phyloP scores from a whole-genome alignment of 2,329 filamentous ascomycete genomes.

The Diplodia intermedia region DNA sequence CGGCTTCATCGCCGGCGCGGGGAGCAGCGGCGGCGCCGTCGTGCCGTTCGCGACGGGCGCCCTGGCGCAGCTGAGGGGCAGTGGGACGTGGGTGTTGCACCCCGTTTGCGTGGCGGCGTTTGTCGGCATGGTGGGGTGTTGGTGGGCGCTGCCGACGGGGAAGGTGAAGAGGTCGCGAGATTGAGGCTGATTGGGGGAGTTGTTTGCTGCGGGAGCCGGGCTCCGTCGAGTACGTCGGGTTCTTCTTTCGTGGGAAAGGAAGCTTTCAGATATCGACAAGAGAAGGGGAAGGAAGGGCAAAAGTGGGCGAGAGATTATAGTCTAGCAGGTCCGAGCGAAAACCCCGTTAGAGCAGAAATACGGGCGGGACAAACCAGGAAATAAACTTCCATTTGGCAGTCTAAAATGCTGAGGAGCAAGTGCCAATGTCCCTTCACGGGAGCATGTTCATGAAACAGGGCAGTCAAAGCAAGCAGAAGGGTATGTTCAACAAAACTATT shows the following conservation, averaged over 20 bases:
- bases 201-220: too few relatives aligned
- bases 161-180: conserved; percentile 65
- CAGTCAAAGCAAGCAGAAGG: not conserved
- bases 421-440: not conserved
- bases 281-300: too few relatives aligned
- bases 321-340: too few relatives aligned
- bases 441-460: not conserved
- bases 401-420: too few relatives aligned
- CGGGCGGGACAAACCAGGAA: too few relatives aligned
- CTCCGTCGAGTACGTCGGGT: too few relatives aligned
- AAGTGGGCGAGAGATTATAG: too few relatives aligned
- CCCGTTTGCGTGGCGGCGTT: conserved; percentile 73
- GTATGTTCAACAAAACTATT: not conserved
- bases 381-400: too few relatives aligned
- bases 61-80: conserved; percentile 65
- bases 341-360: too few relatives aligned
- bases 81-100: conserved; percentile 68
- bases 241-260: too few relatives aligned
- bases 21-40: conserved; percentile 71
- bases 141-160: conserved; percentile 63
- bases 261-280: too few relatives aligned
- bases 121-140: conserved; percentile 68
- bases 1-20: conserved; percentile 72
- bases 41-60: conserved; percentile 71
- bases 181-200: conserved; percentile 40